Evolutionary conservation across 192 early-diverging fungal genomes (phyloP).

Genomic region (Cetraspora pellucida): DNA sequence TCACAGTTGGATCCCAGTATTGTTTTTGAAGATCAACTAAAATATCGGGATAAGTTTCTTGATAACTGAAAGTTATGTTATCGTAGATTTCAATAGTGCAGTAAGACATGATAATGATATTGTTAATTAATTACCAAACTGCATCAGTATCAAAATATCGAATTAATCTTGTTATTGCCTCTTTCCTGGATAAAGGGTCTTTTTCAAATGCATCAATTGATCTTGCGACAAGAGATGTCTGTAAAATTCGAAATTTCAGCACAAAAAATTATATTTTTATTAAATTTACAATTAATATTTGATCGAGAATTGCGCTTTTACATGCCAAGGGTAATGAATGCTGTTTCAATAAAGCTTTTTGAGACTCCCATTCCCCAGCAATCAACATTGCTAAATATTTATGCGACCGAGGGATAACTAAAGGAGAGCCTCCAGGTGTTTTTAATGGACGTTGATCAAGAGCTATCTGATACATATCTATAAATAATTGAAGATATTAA

Average conservation of each 20-base stretch:
- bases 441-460: conserved; percentile 83
- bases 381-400: conserved; percentile 76
- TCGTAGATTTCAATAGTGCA: neutral
- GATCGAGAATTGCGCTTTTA: neutral
- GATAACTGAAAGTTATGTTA: conserved; percentile 53
- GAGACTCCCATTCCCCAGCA: conserved; percentile 94
- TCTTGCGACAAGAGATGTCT: conserved; percentile 88
- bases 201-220: conserved; percentile 75
- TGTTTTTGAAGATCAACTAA: conserved; percentile 79
- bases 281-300: neutral
- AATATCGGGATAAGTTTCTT: conserved; percentile 75
- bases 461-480: conserved; percentile 42
- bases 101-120: neutral
- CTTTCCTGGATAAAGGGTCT: conserved; percentile 45
- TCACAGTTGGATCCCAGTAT: conserved; percentile 80
- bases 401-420: conserved; percentile 63
- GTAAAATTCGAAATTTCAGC: neutral
- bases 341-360: conserved; percentile 73
- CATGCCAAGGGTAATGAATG: conserved; percentile 85
- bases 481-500: neutral
- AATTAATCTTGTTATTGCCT: conserved; percentile 76
- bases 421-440: conserved; percentile 74
- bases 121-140: conserved; percentile 60
- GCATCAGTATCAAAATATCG: conserved; percentile 89
- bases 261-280: neutral